Percentiles rank a stretch among this genome's conserved stretches.
Evolutionary conservation across 139 green algal genomes (phyloP).

Genomic region (Tetradesmus lagerheimii): DNA sequence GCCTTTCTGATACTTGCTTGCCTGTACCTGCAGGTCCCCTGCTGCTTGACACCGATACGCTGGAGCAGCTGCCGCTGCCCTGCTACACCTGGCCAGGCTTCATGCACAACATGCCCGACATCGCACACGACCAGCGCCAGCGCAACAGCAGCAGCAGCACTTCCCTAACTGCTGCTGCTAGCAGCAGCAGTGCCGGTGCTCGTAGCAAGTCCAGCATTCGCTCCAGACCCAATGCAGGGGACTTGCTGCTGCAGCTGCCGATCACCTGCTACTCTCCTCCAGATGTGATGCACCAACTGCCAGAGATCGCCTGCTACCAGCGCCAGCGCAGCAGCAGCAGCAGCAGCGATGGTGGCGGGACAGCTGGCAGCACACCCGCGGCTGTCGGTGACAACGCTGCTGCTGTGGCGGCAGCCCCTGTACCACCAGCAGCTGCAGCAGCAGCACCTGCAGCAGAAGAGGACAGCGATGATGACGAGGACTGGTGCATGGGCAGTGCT

Average conservation of each 20-base stretch:
- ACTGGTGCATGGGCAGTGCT: neutral
- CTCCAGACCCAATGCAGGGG: neutral
- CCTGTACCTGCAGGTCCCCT: neutral
- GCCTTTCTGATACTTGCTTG: neutral
- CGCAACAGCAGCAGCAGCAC: constrained; percentile 11
- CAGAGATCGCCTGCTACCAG: neutral
- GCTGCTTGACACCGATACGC: neutral
- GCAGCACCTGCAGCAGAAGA: constrained; percentile 1
- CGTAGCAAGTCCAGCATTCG: too few species aligned
- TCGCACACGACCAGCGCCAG: neutral
- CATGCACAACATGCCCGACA: neutral
- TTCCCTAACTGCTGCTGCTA: too few species aligned
- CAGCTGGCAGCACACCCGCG: neutral
- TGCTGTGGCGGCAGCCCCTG: neutral
- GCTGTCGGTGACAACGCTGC: too few species aligned
- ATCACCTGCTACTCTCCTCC: neutral
- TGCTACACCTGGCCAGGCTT: constrained; percentile 4
- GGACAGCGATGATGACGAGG: neutral
- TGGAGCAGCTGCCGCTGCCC: neutral
- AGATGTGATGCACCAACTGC: neutral
- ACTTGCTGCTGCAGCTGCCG: neutral
- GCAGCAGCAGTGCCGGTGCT: neutral
- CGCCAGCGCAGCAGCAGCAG: constrained; percentile 20
- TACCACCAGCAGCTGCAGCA: neutral
- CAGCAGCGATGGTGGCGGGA: neutral